Conservation (phyloP, 148 eudicot genomes). For the Chenopodium formosanum region DNA sequence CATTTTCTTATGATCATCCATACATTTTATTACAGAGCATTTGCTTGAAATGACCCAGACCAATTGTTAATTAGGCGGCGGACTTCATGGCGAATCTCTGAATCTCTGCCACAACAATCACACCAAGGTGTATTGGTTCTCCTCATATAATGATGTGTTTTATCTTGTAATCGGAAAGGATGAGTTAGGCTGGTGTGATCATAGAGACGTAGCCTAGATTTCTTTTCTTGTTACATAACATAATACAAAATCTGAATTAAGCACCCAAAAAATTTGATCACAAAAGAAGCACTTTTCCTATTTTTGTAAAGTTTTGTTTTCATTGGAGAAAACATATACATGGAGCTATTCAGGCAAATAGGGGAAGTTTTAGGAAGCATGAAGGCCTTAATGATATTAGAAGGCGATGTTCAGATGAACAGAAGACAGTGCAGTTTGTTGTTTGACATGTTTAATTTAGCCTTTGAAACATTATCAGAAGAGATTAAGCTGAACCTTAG, state of each 20-base stretch:
- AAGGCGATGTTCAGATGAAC: constrained; percentile 46
- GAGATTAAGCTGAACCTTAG: constrained; percentile 54
- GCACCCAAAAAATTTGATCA: constrained; percentile 5
- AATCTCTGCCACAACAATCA: no score
- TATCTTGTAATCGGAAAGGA: no score
- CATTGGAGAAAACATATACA: constrained; percentile 26
- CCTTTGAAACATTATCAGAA: constrained; percentile 51
- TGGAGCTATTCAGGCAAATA: constrained; percentile 72
- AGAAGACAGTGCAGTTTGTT: constrained; percentile 55
- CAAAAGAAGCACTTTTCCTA: not conserved
- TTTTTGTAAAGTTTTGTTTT: not conserved
- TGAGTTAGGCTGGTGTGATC: not conserved
- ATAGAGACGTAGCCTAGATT: not conserved
- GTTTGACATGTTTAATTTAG: constrained; percentile 40
- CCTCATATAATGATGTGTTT: not conserved
- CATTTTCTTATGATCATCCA: not conserved
- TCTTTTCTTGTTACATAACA: not conserved
- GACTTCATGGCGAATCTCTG: not conserved
- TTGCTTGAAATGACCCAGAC: not conserved
- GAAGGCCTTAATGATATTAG: constrained; percentile 55
- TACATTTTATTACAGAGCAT: constrained; percentile 13
- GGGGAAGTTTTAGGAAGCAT: constrained; percentile 68
- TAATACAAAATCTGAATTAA: constrained; percentile 2
- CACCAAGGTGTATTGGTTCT: not conserved
- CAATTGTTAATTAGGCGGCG: not conserved